phyloP scores from a whole-genome alignment of 441 rosid genomes.

The Aquilaria agallochum region DNA sequence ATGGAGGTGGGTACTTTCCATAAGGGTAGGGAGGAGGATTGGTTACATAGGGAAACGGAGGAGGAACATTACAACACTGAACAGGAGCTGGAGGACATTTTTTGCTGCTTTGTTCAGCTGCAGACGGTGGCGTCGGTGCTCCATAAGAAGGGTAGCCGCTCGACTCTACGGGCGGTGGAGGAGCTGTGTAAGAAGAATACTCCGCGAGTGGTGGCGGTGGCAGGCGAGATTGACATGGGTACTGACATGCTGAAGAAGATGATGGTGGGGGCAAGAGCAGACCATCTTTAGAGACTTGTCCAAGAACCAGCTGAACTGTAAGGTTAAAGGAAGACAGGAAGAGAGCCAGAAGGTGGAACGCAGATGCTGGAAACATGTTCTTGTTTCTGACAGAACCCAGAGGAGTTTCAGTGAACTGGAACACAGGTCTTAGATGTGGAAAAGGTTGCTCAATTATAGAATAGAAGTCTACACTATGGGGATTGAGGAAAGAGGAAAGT shows the following conservation, averaged over 20 bases:
- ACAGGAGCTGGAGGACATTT: conserved; percentile 33
- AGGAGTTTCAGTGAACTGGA: neutral
- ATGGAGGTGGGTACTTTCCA: conserved; percentile 23
- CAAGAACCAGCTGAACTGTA: conserved; percentile 12
- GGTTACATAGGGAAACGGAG: conserved; percentile 23
- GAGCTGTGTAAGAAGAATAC: conserved; percentile 14
- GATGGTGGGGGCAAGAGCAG: conserved; percentile 15
- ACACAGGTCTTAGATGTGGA: neutral
- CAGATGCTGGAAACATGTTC: conserved; percentile 20
- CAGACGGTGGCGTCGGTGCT: conserved; percentile 29
- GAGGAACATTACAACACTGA: conserved; percentile 36
- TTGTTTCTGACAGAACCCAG: neutral
- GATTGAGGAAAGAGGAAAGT: conserved; percentile 10
- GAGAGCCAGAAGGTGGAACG: conserved; percentile 15
- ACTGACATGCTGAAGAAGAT: conserved; percentile 26
- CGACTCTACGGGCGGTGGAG: conserved; percentile 26
- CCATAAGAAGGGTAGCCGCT: conserved; percentile 23
- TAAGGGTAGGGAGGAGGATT: conserved; percentile 45
- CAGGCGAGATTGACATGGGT: conserved; percentile 29
- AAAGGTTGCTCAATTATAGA: neutral
- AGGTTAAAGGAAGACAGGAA: conserved; percentile 15
- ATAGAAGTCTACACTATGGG: neutral
- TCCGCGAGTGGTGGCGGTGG: conserved; percentile 31
- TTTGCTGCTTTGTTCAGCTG: conserved; percentile 15
- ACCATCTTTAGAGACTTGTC: conserved; percentile 17